Base-by-base conservation (phyloP, 1,284 basidiomycete genomes). In the Ceratobasidium sp. region DNA sequence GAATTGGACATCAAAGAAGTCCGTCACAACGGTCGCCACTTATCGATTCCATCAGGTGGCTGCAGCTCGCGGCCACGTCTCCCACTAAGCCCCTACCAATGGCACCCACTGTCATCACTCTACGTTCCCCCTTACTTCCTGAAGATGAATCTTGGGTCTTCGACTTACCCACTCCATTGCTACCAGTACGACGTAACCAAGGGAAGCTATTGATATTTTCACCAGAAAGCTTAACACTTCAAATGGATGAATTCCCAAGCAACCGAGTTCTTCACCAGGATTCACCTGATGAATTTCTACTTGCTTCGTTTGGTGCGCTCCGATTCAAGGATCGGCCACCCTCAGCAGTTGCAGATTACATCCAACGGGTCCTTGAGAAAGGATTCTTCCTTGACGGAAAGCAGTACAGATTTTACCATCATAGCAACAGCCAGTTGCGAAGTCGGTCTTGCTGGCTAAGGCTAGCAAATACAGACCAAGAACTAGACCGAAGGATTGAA, bases 381-480 rank as follows among this genome's bases (percentile, higher is more conserved):
- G 87, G 87, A 0, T 69, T 89, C 1, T 83, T 82, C 72, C 74
- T 89, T 71, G 88, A 89, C 71, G 81, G 80, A 0, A 76, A 82
- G 0, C 85, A 87, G 73, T 87, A 88, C 76, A 82, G 86, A 2
- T 89, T 88, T 74, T 88, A 87, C 71, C 85, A 86, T 70, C 87
- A 89, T 70, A 87, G 86, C 53, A 87, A 88, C 74, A 88, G 86
- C 70, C 87, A 89, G 72, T 73, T 88, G 74, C 79, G 86, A 45
- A 82, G 84, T 27, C 79, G 86, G 31, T 87, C 86, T 34, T 89
- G 86, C 73, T 88, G 86, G 72, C 77, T 88, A 64, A 80, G 86
- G 1, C 76, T 82, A 71, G 86, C 86, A 1, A 78, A 79, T 47
- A 78, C 77, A 0, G 87, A 88, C 72, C 75, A 76, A 40, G 86